Evolutionary conservation across 805 yeast genomes (phyloP).

Genomic region (Clavispora vitiphila): DNA sequence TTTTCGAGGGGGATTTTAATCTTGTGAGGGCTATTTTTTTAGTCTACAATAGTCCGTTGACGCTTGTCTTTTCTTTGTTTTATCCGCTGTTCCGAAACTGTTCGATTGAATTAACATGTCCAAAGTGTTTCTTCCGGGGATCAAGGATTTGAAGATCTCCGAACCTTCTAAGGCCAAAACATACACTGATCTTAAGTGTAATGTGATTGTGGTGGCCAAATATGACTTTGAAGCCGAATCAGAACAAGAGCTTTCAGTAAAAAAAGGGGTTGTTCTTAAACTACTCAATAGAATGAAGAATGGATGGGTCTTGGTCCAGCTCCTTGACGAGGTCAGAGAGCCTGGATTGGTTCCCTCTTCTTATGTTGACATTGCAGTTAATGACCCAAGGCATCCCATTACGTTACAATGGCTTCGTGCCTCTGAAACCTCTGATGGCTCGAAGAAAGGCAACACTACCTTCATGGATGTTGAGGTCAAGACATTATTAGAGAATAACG

Average conservation of each 20-base stretch:
- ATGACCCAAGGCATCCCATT: slow-evolving; percentile 35
- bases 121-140: slow-evolving; percentile 10
- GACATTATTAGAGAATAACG: slow-evolving; percentile 15
- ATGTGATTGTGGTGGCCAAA: slow-evolving; percentile 42
- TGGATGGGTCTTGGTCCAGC: slow-evolving; percentile 55
- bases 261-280: slow-evolving; percentile 49
- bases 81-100: neutral
- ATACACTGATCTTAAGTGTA: slow-evolving; percentile 16
- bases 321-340: slow-evolving; percentile 40
- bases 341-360: slow-evolving; percentile 52
- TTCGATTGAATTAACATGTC: slow-evolving; percentile 4
- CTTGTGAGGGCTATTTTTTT: neutral
- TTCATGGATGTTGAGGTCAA: slow-evolving; percentile 27
- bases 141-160: slow-evolving; percentile 17
- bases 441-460: slow-evolving; percentile 4
- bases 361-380: slow-evolving; percentile 43
- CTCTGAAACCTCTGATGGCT: slow-evolving; percentile 1
- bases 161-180: slow-evolving; percentile 11
- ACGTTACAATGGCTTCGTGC: slow-evolving; percentile 32
- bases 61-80: neutral
- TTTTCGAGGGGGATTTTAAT: neutral
- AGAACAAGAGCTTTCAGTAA: slow-evolving; percentile 39
- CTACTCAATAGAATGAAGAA: slow-evolving; percentile 42
- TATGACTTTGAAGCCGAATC: slow-evolving; percentile 42
- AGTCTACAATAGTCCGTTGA: neutral